A percentile compares a stretch with the other conserved stretches of the same genome.
phyloP scores from a whole-genome alignment of 768 basidiomycete genomes.

The Lactarius tabidus region DNA sequence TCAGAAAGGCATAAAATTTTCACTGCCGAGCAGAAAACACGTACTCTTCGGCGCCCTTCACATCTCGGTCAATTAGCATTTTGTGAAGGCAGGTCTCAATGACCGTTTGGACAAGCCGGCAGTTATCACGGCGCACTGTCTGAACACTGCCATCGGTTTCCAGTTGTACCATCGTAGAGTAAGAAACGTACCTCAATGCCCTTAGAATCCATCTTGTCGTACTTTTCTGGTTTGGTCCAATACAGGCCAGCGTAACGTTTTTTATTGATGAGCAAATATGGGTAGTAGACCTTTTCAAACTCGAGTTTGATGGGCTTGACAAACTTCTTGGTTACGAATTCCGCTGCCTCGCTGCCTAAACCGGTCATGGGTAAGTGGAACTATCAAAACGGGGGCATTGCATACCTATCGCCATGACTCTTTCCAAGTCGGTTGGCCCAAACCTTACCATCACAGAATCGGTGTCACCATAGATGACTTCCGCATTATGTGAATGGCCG shows the following conservation, averaged over 20 bases:
- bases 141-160: slow-evolving; percentile 32
- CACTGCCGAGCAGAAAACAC: slow-evolving; percentile 28
- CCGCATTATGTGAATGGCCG: slow-evolving; percentile 80
- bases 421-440: slow-evolving; percentile 79
- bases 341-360: slow-evolving; percentile 86
- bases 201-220: slow-evolving; percentile 99
- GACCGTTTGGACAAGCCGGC: slow-evolving; percentile 95
- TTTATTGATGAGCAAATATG: slow-evolving; percentile 96
- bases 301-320: slow-evolving; percentile 96
- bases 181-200: slow-evolving; percentile 80
- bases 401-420: slow-evolving; percentile 88
- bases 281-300: slow-evolving; percentile 99
- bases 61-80: slow-evolving; percentile 94
- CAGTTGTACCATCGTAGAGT: neutral
- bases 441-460: slow-evolving; percentile 99
- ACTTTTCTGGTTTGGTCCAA: slow-evolving; percentile 94
- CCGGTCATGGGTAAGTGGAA: slow-evolving; percentile 9
- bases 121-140: slow-evolving; percentile 98
- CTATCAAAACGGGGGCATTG: slow-evolving; percentile 10
- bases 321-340: slow-evolving; percentile 86
- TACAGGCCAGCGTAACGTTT: slow-evolving; percentile 98
- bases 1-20: slow-evolving; percentile 6
- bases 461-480: slow-evolving; percentile 97
- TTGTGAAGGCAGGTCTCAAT: slow-evolving; percentile 98
- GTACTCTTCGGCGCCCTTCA: slow-evolving; percentile 88